Evolutionary conservation across 2,329 filamentous ascomycete species (phyloP), one percentile per base, ranked within the genome.

Genomic region (Macrophomina phaseolina): DNA sequence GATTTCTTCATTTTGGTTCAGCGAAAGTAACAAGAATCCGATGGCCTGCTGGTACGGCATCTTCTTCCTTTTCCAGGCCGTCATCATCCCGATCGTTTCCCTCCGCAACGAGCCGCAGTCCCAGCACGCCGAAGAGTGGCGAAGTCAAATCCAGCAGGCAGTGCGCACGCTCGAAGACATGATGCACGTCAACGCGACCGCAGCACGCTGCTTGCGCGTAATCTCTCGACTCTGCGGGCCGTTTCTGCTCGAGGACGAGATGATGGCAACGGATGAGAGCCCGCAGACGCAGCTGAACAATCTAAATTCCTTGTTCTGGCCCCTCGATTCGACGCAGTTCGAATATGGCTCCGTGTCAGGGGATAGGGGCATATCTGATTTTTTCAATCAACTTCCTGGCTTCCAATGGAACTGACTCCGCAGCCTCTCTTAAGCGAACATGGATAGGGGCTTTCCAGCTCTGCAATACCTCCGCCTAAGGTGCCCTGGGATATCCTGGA

Each of bases 31-130:
- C 28, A 46, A 46, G 5, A 48, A 38, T 3, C 49, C 62, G 9
- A 65, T 65, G 62, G 62, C 62, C n/a, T 65, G 62, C 40, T 65
- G 62, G 62, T 65, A 65, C 62, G 62, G 62, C 53, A 66, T 58
- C 6, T 71, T 67, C 69, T 84, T 84, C 66, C 74, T 84, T 3
- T 85, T 85, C 65, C 83, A 84, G 64, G 82, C 82, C 0, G 80
- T 79, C 2, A 72, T 84, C 18, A 84, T 85, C 9, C 83, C 82
- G 1, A 80, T 79, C 52, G 80, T 84, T 8, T 84, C 81, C 66
- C 75, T 84, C 4, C 80, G 82, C 8, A 83, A 82, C 65, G 73
- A 80, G 7, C 80, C 82, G 0, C 68, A 71, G 5, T 78, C 80
- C 1, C 64, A 72, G 3, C 69, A 76, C 9, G 79, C 80, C 7